Percentiles rank a stretch among this genome's conserved stretches.
Conservation (phyloP, 2,329 filamentous ascomycete species). For the Pyrenophora seminiperda region DNA sequence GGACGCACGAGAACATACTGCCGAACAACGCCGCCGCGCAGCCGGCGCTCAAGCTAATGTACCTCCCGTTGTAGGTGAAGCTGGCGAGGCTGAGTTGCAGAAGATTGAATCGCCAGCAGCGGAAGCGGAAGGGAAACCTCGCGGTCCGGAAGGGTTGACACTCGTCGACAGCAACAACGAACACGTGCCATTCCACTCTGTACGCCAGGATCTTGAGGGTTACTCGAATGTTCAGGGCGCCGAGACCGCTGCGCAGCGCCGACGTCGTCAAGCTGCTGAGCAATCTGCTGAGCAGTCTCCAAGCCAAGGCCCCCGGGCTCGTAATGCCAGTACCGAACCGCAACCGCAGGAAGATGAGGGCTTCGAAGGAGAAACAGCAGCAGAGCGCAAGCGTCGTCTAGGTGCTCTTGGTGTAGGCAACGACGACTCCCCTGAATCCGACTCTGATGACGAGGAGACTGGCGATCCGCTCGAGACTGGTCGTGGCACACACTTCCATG, state of each 20-base stretch:
- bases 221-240: constrained; percentile 27
- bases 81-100: constrained; percentile 42
- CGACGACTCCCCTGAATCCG: constrained; percentile 35
- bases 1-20: constrained; percentile 48
- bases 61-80: constrained; percentile 40
- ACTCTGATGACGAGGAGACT: constrained; percentile 42
- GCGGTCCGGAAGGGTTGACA: constrained; percentile 49
- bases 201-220: constrained; percentile 44
- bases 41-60: constrained; percentile 34
- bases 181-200: constrained; percentile 56
- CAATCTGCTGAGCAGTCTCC: constrained; percentile 18
- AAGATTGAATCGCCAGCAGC: constrained; percentile 39
- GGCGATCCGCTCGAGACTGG: constrained; percentile 45
- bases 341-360: constrained; percentile 26
- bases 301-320: constrained; percentile 16
- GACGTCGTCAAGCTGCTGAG: constrained; percentile 46
- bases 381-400: constrained; percentile 73
- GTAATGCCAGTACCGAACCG: constrained; percentile 12
- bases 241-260: constrained; percentile 51
- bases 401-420: constrained; percentile 68
- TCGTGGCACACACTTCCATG: constrained; percentile 33
- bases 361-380: constrained; percentile 68
- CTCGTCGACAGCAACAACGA: constrained; percentile 54
- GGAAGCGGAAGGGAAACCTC: constrained; percentile 28
- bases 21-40: constrained; percentile 34